These are phyloP conservation scores for Skeletonema costatum DNA, from an alignment of 108 stramenopile genomes.

Conservation along the genomic window DNA sequence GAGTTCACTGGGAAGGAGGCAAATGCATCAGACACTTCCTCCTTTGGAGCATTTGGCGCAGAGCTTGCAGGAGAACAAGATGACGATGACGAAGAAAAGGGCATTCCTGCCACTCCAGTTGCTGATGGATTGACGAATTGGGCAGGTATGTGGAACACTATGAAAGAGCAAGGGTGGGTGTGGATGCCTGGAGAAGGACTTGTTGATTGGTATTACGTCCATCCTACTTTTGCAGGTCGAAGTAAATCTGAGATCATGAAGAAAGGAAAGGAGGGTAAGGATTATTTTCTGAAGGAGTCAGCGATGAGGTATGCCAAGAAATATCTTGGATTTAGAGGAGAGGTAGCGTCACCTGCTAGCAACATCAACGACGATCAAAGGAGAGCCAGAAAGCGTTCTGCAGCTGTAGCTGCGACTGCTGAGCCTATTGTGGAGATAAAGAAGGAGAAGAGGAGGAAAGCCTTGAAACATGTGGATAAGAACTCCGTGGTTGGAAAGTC, in stretches of 20 bases:
- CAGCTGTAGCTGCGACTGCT: not conserved
- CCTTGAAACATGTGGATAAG: no score
- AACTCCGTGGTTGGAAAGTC: no score
- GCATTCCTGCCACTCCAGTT: not conserved
- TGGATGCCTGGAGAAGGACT: slow-evolving; percentile 8
- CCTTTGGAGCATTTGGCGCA: not conserved
- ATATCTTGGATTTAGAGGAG: slow-evolving; percentile 20
- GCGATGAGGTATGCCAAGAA: slow-evolving; percentile 24
- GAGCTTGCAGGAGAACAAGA: not conserved
- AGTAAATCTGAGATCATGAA: slow-evolving; percentile 6
- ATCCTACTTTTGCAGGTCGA: slow-evolving; percentile 6
- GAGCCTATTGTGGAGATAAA: not conserved
- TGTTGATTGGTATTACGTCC: slow-evolving; percentile 18
- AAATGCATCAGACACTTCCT: slow-evolving; percentile 5
- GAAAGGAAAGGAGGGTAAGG: slow-evolving; percentile 1
- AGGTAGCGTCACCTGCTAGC: not conserved
- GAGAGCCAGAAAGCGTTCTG: not conserved
- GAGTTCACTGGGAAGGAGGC: not conserved
- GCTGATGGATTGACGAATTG: not conserved
- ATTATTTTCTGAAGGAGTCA: slow-evolving; percentile 22
- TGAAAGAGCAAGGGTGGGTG: slow-evolving; percentile 26
- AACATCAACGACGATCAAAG: not conserved
- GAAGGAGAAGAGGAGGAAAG: not conserved
- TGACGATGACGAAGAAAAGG: not conserved
- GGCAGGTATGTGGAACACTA: slow-evolving; percentile 14